A percentile compares a stretch with the other conserved stretches of the same genome.
phyloP scores from a whole-genome alignment of 352 stramenopile genomes.

The Phytophthora sojae region DNA sequence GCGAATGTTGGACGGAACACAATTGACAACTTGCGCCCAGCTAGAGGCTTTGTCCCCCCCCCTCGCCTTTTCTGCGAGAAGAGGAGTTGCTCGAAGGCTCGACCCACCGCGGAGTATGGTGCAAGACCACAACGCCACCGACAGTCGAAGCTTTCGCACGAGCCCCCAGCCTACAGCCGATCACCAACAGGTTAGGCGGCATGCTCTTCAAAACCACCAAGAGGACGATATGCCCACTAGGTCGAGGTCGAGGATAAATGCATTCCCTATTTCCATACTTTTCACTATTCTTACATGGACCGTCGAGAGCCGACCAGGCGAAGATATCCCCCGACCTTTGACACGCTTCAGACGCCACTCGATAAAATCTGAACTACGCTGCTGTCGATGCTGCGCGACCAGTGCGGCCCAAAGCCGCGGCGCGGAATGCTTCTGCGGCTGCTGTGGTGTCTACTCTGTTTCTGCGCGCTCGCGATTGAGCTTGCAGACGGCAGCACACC shows the following conservation, averaged over 20 bases:
- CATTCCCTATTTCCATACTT: constrained; percentile 2
- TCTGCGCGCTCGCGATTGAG: not conserved
- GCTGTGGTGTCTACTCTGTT: not conserved
- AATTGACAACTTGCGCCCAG: constrained; percentile 6
- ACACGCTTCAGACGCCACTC: not conserved
- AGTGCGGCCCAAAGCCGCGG: not conserved
- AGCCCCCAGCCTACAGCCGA: not conserved
- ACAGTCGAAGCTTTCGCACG: not conserved
- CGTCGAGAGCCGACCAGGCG: not conserved
- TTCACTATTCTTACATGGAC: not conserved
- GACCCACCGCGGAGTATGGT: not conserved
- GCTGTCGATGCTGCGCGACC: not conserved
- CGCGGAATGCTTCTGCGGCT: constrained; percentile 1
- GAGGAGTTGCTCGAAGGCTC: not conserved
- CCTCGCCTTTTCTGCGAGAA: not conserved
- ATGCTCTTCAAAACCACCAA: not conserved
- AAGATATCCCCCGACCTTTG: constrained; percentile 19
- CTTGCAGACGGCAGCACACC: constrained; percentile 7
- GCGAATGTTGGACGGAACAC: not conserved
- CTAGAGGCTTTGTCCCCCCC: not conserved
- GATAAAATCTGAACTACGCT: not conserved
- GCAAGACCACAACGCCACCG: too few species aligned
- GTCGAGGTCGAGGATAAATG: not conserved
- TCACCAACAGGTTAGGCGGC: not conserved
- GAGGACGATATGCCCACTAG: too few species aligned